A percentile compares a stretch with the other conserved stretches of the same genome.
phyloP scores from a whole-genome alignment of 257 asterid species.

The Jaltomata sinuosa region DNA sequence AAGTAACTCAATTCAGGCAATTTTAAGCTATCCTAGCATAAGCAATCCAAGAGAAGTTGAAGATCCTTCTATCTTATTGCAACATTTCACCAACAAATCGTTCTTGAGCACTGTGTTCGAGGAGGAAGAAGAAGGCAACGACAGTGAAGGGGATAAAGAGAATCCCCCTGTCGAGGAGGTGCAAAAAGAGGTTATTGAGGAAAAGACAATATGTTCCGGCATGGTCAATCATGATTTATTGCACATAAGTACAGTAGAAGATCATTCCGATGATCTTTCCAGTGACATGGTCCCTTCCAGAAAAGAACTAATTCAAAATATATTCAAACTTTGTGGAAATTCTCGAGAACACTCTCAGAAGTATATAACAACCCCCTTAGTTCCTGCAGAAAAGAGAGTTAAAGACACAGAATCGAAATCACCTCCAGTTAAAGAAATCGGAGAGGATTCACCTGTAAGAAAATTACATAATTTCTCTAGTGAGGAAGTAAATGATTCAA shows the following conservation, averaged over 20 bases:
- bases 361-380: conserved; percentile 3
- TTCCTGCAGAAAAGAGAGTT: conserved; percentile 8
- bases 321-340: conserved; percentile 63
- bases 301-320: conserved; percentile 48
- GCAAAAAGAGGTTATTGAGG: conserved; percentile 75
- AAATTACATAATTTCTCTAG: background rate
- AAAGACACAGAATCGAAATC: background rate
- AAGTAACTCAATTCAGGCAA: conserved; percentile 6
- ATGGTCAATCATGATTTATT: background rate
- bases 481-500: conserved; percentile 13
- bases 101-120: conserved; percentile 73
- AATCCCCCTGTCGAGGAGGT: conserved; percentile 51
- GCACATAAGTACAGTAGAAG: background rate
- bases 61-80: conserved; percentile 9
- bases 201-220: conserved; percentile 27
- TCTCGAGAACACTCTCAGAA: conserved; percentile 39
- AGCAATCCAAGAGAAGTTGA: conserved; percentile 25
- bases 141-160: conserved; percentile 39
- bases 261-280: conserved; percentile 12
- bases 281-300: conserved; percentile 28
- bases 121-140: conserved; percentile 64
- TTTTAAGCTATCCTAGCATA: conserved; percentile 13
- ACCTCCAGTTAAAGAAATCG: conserved; percentile 1
- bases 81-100: conserved; percentile 29
- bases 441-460: conserved; percentile 9